A percentile compares a stretch with the other conserved stretches of the same genome.
These are phyloP conservation scores for Peterozyma toletana DNA, from an alignment of 805 yeast genomes.

Conservation along the genomic window DNA sequence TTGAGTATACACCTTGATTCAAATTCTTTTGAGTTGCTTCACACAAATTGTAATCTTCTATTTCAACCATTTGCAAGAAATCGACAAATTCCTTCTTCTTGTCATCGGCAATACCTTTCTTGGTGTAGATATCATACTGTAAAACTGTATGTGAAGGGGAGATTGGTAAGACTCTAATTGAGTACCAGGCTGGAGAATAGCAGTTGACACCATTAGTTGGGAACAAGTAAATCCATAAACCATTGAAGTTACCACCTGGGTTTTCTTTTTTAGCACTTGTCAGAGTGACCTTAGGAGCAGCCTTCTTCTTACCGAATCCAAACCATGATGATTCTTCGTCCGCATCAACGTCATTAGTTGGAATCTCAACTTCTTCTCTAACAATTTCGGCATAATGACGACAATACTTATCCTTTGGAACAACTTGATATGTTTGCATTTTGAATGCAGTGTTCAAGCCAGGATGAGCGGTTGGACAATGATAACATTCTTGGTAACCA, in stretches of 20 bases:
- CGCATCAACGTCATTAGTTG: slow-evolving; percentile 22
- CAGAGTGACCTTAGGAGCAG: slow-evolving; percentile 14
- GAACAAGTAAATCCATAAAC: slow-evolving; percentile 55
- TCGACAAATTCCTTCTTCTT: slow-evolving; percentile 57
- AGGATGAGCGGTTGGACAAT: slow-evolving; percentile 64
- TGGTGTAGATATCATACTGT: slow-evolving; percentile 55
- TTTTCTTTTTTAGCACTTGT: slow-evolving; percentile 28
- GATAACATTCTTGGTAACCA: slow-evolving; percentile 63
- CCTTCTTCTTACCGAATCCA: slow-evolving; percentile 36
- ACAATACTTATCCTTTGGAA: slow-evolving; percentile 50
- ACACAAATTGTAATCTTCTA: slow-evolving; percentile 57
- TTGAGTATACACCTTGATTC: slow-evolving; percentile 51
- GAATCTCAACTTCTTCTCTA: slow-evolving; percentile 20
- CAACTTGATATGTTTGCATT: slow-evolving; percentile 61
- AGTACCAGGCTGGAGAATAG: slow-evolving; percentile 62
- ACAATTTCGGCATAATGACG: slow-evolving; percentile 55
- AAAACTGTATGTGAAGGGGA: slow-evolving; percentile 46
- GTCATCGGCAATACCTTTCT: slow-evolving; percentile 46
- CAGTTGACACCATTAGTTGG: slow-evolving; percentile 59
- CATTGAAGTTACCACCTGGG: slow-evolving; percentile 56
- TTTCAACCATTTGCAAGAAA: slow-evolving; percentile 53
- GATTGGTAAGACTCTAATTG: slow-evolving; percentile 52
- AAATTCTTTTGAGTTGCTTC: slow-evolving; percentile 53
- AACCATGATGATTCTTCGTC: slow-evolving; percentile 41
- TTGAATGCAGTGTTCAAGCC: slow-evolving; percentile 49